Conservation (phyloP, 2,329 filamentous ascomycete genomes). For the Talaromyces funiculosus region DNA sequence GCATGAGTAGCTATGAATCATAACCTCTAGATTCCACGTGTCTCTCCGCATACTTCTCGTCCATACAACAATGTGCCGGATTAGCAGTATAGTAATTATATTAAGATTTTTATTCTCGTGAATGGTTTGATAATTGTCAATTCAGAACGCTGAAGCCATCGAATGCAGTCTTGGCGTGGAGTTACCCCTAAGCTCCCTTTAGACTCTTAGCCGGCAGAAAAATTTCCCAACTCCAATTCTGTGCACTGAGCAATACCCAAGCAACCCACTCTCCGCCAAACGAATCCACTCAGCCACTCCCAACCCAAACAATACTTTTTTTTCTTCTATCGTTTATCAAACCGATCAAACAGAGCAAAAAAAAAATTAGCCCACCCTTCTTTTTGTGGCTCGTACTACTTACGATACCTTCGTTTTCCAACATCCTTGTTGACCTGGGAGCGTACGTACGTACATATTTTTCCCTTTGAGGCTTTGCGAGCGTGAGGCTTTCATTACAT, state of each 20-base stretch:
- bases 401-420: not conserved
- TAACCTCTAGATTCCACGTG: not conserved
- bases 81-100: not conserved
- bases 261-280: not conserved
- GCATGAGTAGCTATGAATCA: not conserved
- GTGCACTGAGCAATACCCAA: too few relatives aligned
- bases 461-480: not conserved
- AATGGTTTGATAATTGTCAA: too few relatives aligned
- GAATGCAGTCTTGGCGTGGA: not conserved
- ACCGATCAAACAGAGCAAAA: constrained; percentile 3
- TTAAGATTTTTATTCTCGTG: not conserved
- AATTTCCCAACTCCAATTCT: not conserved
- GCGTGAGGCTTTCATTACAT: not conserved
- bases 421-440: not conserved
- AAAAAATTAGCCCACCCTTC: not conserved
- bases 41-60: not conserved
- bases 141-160: not conserved
- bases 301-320: not conserved
- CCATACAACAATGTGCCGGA: not conserved
- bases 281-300: constrained; percentile 10
- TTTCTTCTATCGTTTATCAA: constrained; percentile 16
- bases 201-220: not conserved
- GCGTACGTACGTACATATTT: not conserved
- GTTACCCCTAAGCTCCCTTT: not conserved
- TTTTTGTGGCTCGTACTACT: not conserved